A percentile compares a stretch with the other conserved stretches of the same genome.
Evolutionary conservation across 768 basidiomycete genomes (phyloP).

Genomic region (Mycena capillaripes): DNA sequence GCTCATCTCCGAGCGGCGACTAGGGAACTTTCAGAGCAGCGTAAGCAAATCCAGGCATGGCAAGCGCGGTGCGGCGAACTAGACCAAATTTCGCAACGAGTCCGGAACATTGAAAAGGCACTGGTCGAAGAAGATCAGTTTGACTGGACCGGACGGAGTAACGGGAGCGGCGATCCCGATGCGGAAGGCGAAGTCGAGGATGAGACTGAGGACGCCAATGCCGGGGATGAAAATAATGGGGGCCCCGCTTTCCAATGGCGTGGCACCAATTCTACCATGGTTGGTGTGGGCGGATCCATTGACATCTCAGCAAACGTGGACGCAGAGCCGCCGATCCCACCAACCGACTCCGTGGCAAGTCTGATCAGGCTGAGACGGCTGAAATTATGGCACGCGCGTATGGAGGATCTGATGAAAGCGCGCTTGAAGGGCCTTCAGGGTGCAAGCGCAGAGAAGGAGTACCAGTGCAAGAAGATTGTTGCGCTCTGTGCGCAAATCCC

Average conservation of each 20-base stretch:
- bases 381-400: slow-evolving; percentile 86
- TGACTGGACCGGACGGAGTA: slow-evolving; percentile 88
- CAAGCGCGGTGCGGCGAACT: slow-evolving; percentile 81
- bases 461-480: slow-evolving; percentile 93
- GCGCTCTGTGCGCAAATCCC: slow-evolving; percentile 90
- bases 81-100: slow-evolving; percentile 84
- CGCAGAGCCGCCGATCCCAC: slow-evolving; percentile 80
- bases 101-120: slow-evolving; percentile 88
- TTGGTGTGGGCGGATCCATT: slow-evolving; percentile 73
- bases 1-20: slow-evolving; percentile 91
- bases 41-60: slow-evolving; percentile 86
- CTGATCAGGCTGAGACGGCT: slow-evolving; percentile 82
- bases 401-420: slow-evolving; percentile 80
- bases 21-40: slow-evolving; percentile 90
- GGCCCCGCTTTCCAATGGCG: slow-evolving; percentile 82
- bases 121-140: slow-evolving; percentile 83
- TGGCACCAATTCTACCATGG: slow-evolving; percentile 76
- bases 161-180: slow-evolving; percentile 37
- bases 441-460: slow-evolving; percentile 89
- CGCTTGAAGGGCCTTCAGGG: slow-evolving; percentile 81
- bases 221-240: slow-evolving; percentile 44
- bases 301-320: slow-evolving; percentile 77
- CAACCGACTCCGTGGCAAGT: slow-evolving; percentile 67
- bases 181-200: slow-evolving; percentile 72
- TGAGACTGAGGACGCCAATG: slow-evolving; percentile 35